Conservation (phyloP, 345 rosid genomes). For the Eucalyptus sideroxylon region DNA sequence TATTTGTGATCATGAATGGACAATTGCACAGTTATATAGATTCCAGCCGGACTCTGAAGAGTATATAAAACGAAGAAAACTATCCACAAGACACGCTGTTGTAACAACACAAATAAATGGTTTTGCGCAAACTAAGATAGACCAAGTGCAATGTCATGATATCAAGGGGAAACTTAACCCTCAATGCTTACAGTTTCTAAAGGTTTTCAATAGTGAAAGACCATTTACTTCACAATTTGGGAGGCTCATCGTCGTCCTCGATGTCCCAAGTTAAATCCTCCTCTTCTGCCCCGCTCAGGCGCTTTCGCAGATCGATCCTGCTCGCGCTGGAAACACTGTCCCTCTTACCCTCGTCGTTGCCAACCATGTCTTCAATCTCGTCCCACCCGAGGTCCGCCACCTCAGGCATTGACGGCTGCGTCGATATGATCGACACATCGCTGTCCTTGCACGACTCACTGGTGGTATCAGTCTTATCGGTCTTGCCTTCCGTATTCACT, state of each 20-base stretch:
- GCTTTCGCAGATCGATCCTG: conserved; percentile 34
- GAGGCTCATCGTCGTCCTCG: conserved; percentile 30
- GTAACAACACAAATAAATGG: not conserved
- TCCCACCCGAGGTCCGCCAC: conserved; percentile 81
- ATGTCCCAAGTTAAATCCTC: conserved; percentile 83
- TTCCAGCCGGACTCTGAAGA: not conserved
- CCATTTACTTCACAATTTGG: not conserved
- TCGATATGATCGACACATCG: conserved; percentile 58
- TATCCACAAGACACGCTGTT: not conserved
- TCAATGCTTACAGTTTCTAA: not conserved
- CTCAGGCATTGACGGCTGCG: conserved; percentile 35
- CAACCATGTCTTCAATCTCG: conserved; percentile 52
- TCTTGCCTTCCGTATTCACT: not conserved
- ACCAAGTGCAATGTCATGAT: not conserved
- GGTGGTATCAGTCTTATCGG: conserved; percentile 12
- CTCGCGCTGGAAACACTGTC: conserved; percentile 6
- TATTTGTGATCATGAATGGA: not conserved
- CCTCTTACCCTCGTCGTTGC: conserved; percentile 26
- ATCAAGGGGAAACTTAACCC: not conserved
- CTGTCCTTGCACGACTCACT: conserved; percentile 45
- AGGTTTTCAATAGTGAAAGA: not conserved
- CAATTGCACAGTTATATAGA: not conserved
- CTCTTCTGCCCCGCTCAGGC: conserved; percentile 35
- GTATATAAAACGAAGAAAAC: not conserved
- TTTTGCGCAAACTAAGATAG: not conserved